Percentiles rank a stretch among this genome's conserved stretches.
Conservation (phyloP, 371 early-diverging fungal species). For the Saksenaea vasiformis region DNA sequence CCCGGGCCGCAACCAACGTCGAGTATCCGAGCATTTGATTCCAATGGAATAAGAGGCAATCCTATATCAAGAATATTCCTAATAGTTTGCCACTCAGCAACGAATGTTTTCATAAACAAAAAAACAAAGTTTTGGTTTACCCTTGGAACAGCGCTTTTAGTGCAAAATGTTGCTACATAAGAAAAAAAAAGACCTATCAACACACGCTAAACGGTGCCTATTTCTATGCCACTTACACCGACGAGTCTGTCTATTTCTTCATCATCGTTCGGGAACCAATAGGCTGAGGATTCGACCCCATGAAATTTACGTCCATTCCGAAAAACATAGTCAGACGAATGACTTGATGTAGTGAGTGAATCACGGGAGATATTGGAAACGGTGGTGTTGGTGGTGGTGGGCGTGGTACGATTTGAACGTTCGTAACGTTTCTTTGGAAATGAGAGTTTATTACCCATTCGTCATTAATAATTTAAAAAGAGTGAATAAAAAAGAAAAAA, state of each 20-base stretch:
- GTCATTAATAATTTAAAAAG: background rate
- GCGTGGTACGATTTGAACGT: background rate
- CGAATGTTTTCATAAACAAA: background rate
- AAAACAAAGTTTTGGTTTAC: constrained; percentile 2
- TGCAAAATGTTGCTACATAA: constrained; percentile 23
- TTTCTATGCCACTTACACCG: constrained; percentile 27
- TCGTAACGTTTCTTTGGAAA: background rate
- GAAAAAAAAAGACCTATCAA: background rate
- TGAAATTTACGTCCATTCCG: constrained; percentile 23
- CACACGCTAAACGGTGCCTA: background rate
- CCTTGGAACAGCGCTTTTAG: constrained; percentile 23
- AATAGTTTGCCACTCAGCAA: constrained; percentile 9
- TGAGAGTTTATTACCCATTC: constrained; percentile 6
- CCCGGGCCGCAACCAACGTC: constrained; percentile 42
- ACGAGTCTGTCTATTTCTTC: constrained; percentile 44
- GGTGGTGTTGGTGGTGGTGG: background rate
- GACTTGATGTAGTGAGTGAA: constrained; percentile 8
- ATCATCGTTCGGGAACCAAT: constrained; percentile 48
- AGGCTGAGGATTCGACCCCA: constrained; percentile 25
- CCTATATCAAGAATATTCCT: constrained; percentile 5
- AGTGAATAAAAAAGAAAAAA: background rate
- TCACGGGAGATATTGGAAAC: background rate
- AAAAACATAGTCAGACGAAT: constrained; percentile 12
- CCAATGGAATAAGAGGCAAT: constrained; percentile 4
- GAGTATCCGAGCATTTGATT: constrained; percentile 16